Conservation (phyloP, 345 rosid genomes). For the Pseudoturritis turrita region DNA sequence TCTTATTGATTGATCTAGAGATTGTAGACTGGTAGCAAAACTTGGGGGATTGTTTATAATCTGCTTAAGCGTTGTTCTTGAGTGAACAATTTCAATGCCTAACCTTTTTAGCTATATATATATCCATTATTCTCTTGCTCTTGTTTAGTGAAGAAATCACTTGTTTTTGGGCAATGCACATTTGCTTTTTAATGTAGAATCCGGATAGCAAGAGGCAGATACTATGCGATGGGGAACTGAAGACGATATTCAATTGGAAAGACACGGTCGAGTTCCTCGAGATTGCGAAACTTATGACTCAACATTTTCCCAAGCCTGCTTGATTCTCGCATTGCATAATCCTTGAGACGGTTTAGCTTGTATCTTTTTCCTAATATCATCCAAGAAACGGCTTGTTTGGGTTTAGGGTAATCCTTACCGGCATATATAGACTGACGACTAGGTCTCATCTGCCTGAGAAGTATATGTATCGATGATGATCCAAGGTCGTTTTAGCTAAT, state of each 20-base stretch:
- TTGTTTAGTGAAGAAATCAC: neutral
- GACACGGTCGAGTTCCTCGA: slow-evolving; percentile 68
- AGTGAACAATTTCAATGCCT: neutral
- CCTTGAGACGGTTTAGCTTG: neutral
- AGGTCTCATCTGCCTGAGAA: neutral
- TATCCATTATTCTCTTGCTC: neutral
- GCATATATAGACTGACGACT: neutral
- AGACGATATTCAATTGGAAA: slow-evolving; percentile 60
- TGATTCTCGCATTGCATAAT: slow-evolving; percentile 4
- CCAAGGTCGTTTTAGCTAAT: neutral
- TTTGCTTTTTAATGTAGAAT: slow-evolving; percentile 60
- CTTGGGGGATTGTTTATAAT: neutral
- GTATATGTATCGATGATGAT: neutral
- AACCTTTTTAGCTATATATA: neutral
- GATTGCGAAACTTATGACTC: slow-evolving; percentile 53
- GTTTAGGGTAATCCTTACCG: neutral
- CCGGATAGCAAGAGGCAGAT: slow-evolving; percentile 63
- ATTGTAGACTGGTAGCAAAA: neutral
- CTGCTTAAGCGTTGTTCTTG: neutral
- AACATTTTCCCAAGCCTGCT: slow-evolving; percentile 58
- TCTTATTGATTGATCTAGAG: neutral
- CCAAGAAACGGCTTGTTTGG: neutral
- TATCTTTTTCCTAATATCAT: too few species aligned
- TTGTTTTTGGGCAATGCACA: neutral
- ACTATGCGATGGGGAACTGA: slow-evolving; percentile 68